phyloP scores from a whole-genome alignment of 2,329 filamentous ascomycete species.

The Cadophora gregata region DNA sequence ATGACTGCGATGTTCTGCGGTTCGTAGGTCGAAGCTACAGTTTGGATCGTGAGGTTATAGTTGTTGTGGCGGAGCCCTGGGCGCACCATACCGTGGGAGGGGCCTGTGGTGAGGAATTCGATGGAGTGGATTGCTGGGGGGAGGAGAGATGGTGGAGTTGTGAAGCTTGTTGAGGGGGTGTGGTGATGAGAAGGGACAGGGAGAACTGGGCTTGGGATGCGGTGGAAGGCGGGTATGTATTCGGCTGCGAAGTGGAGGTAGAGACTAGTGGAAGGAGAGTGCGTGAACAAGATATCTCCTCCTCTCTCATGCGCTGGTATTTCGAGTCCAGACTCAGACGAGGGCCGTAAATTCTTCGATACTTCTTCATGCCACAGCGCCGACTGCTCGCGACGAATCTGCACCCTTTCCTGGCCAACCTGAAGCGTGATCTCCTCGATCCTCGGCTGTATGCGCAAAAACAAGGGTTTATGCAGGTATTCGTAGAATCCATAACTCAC shows the following conservation, averaged over 20 bases:
- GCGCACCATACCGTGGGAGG: slow-evolving; percentile 1
- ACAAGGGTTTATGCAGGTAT: background rate
- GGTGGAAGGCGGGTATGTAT: background rate
- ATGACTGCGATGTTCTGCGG: background rate
- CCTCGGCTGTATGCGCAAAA: background rate
- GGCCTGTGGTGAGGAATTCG: slow-evolving; percentile 7
- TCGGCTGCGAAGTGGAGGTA: background rate
- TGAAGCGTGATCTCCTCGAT: background rate
- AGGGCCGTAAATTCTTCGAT: background rate
- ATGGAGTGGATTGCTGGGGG: too few species aligned
- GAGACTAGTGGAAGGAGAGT: background rate
- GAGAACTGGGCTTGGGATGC: background rate
- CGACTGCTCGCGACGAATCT: background rate
- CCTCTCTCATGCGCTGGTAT: too few species aligned
- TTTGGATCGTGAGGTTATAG: background rate
- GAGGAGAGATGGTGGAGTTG: background rate
- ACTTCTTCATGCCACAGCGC: background rate
- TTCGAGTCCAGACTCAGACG: background rate
- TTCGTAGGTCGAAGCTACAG: background rate
- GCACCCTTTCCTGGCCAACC: background rate
- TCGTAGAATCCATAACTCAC: background rate
- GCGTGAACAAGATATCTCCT: background rate
- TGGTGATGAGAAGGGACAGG: background rate
- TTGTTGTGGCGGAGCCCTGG: background rate
- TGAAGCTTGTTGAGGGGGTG: background rate